Percentiles rank a stretch among this genome's conserved stretches.
These are phyloP conservation scores for Diplodia mutila DNA, from an alignment of 2,329 filamentous ascomycete species.

Conservation along the genomic window DNA sequence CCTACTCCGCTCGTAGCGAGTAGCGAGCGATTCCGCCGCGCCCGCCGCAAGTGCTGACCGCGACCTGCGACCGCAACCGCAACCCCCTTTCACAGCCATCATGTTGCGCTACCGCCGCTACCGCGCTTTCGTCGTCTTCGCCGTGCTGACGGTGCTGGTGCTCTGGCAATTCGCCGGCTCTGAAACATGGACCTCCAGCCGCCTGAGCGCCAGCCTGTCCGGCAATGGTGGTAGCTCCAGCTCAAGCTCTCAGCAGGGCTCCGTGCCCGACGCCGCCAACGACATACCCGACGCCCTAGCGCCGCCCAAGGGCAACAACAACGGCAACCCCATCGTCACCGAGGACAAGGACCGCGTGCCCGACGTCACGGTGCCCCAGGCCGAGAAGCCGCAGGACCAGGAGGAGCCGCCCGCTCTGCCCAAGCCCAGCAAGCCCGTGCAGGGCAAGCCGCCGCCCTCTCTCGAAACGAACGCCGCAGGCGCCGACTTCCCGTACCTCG, in stretches of 20 bases:
- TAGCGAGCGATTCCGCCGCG: slow-evolving; percentile 13
- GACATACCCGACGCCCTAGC: slow-evolving; percentile 12
- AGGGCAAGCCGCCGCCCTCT: slow-evolving; percentile 13
- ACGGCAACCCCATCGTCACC: slow-evolving; percentile 27
- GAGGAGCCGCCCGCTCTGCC: slow-evolving; percentile 19
- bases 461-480: not conserved
- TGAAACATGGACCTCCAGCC: slow-evolving; percentile 42
- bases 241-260: slow-evolving; percentile 8
- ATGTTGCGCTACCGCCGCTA: slow-evolving; percentile 66
- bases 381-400: slow-evolving; percentile 31
- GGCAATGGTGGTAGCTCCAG: not conserved
- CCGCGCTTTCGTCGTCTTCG: slow-evolving; percentile 62
- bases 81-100: slow-evolving; percentile 44
- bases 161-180: slow-evolving; percentile 58
- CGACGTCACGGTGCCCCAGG: slow-evolving; percentile 37
- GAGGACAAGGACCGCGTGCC: slow-evolving; percentile 36
- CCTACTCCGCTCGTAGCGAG: slow-evolving; percentile 3
- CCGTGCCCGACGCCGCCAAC: not conserved
- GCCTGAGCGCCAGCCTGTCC: slow-evolving; percentile 3
- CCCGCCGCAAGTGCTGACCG: slow-evolving; percentile 6
- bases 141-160: slow-evolving; percentile 58
- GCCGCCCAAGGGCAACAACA: slow-evolving; percentile 31
- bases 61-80: slow-evolving; percentile 1
- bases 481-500: slow-evolving; percentile 8
- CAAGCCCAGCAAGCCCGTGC: slow-evolving; percentile 18